Evolutionary conservation across 2,329 filamentous ascomycete genomes (phyloP).

Genomic region (Cercospora sp.): DNA sequence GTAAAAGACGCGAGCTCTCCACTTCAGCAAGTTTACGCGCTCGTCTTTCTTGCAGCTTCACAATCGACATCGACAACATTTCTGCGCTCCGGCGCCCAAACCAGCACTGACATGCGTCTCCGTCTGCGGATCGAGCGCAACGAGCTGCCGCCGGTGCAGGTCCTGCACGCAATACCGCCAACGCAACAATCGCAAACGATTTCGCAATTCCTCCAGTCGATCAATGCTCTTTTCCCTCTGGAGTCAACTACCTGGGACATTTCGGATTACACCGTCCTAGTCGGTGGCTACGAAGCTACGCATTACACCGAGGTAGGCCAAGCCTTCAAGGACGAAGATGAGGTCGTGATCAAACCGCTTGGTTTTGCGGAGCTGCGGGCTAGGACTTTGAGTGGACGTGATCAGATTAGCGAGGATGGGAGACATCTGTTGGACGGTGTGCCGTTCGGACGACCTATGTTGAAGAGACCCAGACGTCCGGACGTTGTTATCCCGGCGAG

Average conservation of each 20-base stretch:
- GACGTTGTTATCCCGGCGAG: constrained; percentile 41
- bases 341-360: constrained; percentile 78
- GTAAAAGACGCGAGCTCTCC: neutral
- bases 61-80: neutral
- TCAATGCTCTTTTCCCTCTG: constrained; percentile 79
- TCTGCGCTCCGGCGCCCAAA: constrained; percentile 5
- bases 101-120: constrained; percentile 60
- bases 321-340: constrained; percentile 78
- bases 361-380: constrained; percentile 71
- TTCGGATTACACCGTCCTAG: constrained; percentile 85
- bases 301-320: constrained; percentile 74
- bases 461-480: constrained; percentile 51
- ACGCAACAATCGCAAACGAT: constrained; percentile 55
- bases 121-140: constrained; percentile 72
- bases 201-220: constrained; percentile 70
- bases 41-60: neutral
- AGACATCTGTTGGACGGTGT: constrained; percentile 82
- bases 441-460: constrained; percentile 73
- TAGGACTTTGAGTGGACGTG: constrained; percentile 70
- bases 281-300: constrained; percentile 77
- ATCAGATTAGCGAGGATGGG: constrained; percentile 78
- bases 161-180: constrained; percentile 67
- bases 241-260: constrained; percentile 80
- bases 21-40: constrained; percentile 1
- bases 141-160: constrained; percentile 67